Conservation (phyloP, 345 rosid species). For the Populus tremula region DNA sequence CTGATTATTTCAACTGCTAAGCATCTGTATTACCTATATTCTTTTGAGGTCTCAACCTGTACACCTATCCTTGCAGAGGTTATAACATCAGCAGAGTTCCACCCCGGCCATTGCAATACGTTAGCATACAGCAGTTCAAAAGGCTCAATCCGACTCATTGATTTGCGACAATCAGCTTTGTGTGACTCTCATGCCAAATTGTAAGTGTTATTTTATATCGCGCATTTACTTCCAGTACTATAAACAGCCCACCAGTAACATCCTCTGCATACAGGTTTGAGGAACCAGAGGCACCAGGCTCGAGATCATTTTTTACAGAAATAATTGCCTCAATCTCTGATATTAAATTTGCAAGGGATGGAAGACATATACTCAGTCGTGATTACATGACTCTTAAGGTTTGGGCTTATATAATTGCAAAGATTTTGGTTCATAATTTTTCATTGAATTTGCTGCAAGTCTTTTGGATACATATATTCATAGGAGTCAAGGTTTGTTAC, state of each 20-base stretch:
- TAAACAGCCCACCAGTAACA: not conserved
- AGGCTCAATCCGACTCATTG: slow-evolving; percentile 95
- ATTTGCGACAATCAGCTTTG: slow-evolving; percentile 95
- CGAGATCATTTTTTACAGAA: slow-evolving; percentile 98
- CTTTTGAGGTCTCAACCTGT: slow-evolving; percentile 1
- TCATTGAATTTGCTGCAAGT: not conserved
- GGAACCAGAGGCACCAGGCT: slow-evolving; percentile 86
- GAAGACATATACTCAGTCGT: slow-evolving; percentile 91
- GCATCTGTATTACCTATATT: not conserved
- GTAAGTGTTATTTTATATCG: slow-evolving; percentile 40
- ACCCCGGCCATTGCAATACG: slow-evolving; percentile 87
- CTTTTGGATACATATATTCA: not conserved
- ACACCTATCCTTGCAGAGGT: slow-evolving; percentile 68
- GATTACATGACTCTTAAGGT: slow-evolving; percentile 99
- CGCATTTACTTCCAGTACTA: not conserved
- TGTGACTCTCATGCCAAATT: slow-evolving; percentile 91
- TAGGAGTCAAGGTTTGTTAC: not conserved
- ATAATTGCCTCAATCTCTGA: slow-evolving; percentile 98
- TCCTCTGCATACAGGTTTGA: slow-evolving; percentile 60
- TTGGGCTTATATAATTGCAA: slow-evolving; percentile 7
- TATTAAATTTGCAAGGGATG: slow-evolving; percentile 83
- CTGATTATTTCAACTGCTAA: not conserved
- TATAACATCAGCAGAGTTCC: slow-evolving; percentile 98
- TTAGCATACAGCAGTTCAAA: slow-evolving; percentile 99
- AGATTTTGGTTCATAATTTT: not conserved